Evolutionary conservation across 306 rosid genomes (phyloP), one percentile per base, ranked within the genome.

Genomic region (Vigna nakashimae): DNA sequence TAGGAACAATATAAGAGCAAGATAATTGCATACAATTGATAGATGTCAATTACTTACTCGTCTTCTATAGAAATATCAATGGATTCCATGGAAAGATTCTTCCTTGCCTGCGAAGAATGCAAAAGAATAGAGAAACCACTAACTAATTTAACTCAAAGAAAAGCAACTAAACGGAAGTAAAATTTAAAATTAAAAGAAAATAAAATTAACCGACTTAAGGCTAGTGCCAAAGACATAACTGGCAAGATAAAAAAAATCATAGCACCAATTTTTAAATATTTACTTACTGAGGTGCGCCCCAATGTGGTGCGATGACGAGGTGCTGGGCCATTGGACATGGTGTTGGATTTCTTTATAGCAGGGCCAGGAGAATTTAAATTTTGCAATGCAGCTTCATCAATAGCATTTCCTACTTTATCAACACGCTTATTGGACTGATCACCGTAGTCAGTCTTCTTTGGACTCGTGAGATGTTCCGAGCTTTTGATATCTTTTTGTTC

Each of bases 61-160:
- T 96, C 94, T 8, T 85, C 96, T 32, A 46, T 1, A 45, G 86
- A 4, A 65, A 34, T 76, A 69, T 91, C 97, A 59, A 92, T 78
- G 71, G 94, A 92, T 77, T 96, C 96, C 99, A 91, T 85, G 73
- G 99, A 92, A 82, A 91, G 91, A 77, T 96, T 92, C 96, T 92
- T 96, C 88, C 78, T 92, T 86, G 90, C 98, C 99, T 96, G 92
- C 69, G 79, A 13, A 70, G 49, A 65, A 59, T 76, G 79, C 65
- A 2, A 53, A 68, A 65, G 66, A 72, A 46, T 59, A 58, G 57
- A 65, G 58, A 76, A 28, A 68, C 13, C 71, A 30, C 73, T 16
- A 53, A 67, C 13, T 81, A 71, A 58, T 17, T 74, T 57, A 77
- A 62, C 49, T 64, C 73, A 28, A 42, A 16, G 48, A 58, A 60